Percentiles rank a stretch among this genome's conserved stretches.
Conservation (phyloP, 2,329 filamentous ascomycete genomes). For the Seiridium unicorne region DNA sequence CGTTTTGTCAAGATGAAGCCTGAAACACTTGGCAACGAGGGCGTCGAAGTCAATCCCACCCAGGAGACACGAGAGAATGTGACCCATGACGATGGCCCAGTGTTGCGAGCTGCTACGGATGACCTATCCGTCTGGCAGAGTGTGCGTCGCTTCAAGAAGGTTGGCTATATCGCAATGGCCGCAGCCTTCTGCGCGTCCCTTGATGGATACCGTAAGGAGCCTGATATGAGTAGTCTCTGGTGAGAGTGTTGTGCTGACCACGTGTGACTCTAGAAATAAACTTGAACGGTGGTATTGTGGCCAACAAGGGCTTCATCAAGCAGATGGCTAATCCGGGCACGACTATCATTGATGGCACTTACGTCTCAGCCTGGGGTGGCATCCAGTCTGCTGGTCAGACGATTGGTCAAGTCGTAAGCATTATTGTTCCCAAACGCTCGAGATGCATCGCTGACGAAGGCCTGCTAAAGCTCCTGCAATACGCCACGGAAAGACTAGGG, state of each 20-base stretch:
- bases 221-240: background rate
- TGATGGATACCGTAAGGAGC: slow-evolving; percentile 3
- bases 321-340: slow-evolving; percentile 1
- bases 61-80: background rate
- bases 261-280: background rate
- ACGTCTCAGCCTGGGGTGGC: slow-evolving; percentile 3
- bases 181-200: slow-evolving; percentile 4
- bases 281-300: slow-evolving; percentile 4
- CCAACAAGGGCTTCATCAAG: slow-evolving; percentile 5
- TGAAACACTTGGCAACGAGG: background rate
- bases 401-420: background rate
- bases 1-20: background rate
- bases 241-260: background rate
- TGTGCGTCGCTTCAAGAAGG: slow-evolving; percentile 3
- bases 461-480: background rate
- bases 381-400: slow-evolving; percentile 1
- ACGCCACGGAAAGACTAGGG: background rate
- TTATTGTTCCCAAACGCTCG: background rate
- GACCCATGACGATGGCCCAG: background rate
- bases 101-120: background rate
- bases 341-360: background rate
- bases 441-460: background rate
- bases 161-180: background rate
- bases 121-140: slow-evolving; percentile 5
- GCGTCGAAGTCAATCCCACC: background rate